Base-by-base conservation (phyloP, 805 yeast species). In the Ogataea nonfermentans region DNA sequence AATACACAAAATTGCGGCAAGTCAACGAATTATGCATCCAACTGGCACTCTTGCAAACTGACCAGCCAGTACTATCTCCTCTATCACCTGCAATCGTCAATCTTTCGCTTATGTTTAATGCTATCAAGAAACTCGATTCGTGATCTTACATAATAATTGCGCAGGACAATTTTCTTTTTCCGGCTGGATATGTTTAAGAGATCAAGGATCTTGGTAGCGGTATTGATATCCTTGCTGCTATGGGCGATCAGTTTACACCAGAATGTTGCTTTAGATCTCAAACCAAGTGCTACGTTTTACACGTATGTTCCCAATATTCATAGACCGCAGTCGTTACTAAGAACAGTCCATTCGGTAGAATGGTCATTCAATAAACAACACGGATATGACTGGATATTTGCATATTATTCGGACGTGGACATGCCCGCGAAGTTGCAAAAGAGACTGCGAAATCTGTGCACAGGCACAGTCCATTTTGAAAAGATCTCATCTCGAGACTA, bases 341-440 rank as follows among this genome's bases (percentile, higher is more conserved):
- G 28, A 19, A 52, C 62, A 1, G 50, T 60, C 7, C 43, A 81
- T 52, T 73, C 81, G 14, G 76, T 89, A 24, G 96, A 90, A 62
- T 90, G 83, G 57, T 70, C 95, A 40, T 90, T 90, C 72, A 90
- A 90, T 66, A 56, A 65, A 9, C 69, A 79, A 33, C 84, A 67
- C 64, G 71, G 82, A 44, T 90, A 90, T 57, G 96, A 91, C 49
- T 90, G 96, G 96, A 86, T 87, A 11, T 89, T 90, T 57, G 70
- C 86, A 8, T 55, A 48, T 51, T 89, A 86, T 61, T 90, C 88
- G 54, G 39, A 38, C 14, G 32, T 37, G 35, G 77, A 70, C 26
- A 85, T 88, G 62, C 68, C 76, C 16, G 81, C 79, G 1, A 84
- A 81, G 45, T 83, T 88, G 57, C 78, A 71, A 50, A 56, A 62